Percentiles rank a stretch among this genome's conserved stretches.
Conservation (phyloP, 306 rosid species). For the Malus sylvestris region DNA sequence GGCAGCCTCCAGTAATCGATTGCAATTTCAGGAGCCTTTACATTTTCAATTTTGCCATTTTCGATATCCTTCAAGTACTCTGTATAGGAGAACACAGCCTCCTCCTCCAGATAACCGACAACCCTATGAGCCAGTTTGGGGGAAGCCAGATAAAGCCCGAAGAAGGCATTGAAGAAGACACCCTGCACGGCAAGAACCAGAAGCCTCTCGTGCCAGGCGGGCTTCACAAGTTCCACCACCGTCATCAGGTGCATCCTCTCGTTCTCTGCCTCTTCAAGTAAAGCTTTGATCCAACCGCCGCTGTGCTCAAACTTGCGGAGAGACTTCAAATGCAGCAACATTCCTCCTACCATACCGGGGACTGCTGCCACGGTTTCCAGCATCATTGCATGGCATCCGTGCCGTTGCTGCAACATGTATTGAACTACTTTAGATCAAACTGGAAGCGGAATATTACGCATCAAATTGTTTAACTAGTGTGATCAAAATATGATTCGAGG, state of each 20-base stretch:
- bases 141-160: slow-evolving; percentile 48
- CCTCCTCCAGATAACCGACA: slow-evolving; percentile 73
- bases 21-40: slow-evolving; percentile 79
- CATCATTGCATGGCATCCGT: slow-evolving; percentile 84
- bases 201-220: slow-evolving; percentile 65
- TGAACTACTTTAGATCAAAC: not conserved
- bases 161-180: slow-evolving; percentile 69
- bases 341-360: slow-evolving; percentile 81
- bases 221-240: slow-evolving; percentile 63
- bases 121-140: slow-evolving; percentile 67
- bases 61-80: slow-evolving; percentile 47
- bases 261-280: slow-evolving; percentile 83
- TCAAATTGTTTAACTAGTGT: no score
- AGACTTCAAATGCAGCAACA: slow-evolving; percentile 57
- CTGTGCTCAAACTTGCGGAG: slow-evolving; percentile 57
- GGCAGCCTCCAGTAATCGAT: slow-evolving; percentile 84
- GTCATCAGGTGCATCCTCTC: slow-evolving; percentile 93
- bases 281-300: slow-evolving; percentile 76
- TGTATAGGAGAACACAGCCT: slow-evolving; percentile 56
- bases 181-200: slow-evolving; percentile 67
- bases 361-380: slow-evolving; percentile 74
- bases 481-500: no score
- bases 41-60: slow-evolving; percentile 56
- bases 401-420: slow-evolving; percentile 41
- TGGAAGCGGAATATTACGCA: no score